Base-by-base conservation (phyloP, 2,329 filamentous ascomycete species). In the Pyrenochaeta sp. region DNA sequence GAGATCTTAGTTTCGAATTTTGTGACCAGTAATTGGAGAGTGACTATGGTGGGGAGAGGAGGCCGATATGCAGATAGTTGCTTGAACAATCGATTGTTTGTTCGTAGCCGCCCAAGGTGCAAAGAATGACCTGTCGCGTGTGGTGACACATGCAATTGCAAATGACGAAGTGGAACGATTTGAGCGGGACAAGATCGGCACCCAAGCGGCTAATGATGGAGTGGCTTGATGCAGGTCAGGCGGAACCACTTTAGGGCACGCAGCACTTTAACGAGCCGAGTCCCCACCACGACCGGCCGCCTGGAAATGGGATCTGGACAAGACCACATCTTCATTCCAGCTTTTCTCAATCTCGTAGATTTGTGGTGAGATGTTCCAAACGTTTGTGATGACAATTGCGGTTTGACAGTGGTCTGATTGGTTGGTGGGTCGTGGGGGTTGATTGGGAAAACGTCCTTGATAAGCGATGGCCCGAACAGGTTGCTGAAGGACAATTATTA, bases 131-230 rank as follows among this genome's bases (percentile, higher is more conserved):
- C n/a, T n/a, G n/a, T n/a, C n/a, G n/a, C n/a, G n/a, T n/a, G n/a
- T n/a, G n/a, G 7, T 9, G 8, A 5, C 4, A 17, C 18, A 5
- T 2, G 21, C 20, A 10, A 6, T 24, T 7, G 13, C 24, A 9
- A 21, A 18, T 13, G 6, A 17, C 6, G 13, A n/a, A 26, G 11
- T 2, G 23, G 24, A 36, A 18, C 19, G 26, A 18, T 11, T 27
- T 18, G 9, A 14, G n/a, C 6, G 6, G 8, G 22, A 7, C 11
- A 9, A 27, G 10, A 37, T 28, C 17, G 24, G 14, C 23, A 15
- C 35, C 18, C 19, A 27, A 28, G 23, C 23, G 29, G 24, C 35
- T 37, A 37, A 37, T 29, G 23, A 27, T 28, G 14, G 15, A 9
- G 20, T 17, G 32, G 21, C 22, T 23, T 8, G 10, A 21, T 13